These are phyloP conservation scores for Pythium angustatum DNA, from an alignment of 352 stramenopile genomes.

Conservation along the genomic window DNA sequence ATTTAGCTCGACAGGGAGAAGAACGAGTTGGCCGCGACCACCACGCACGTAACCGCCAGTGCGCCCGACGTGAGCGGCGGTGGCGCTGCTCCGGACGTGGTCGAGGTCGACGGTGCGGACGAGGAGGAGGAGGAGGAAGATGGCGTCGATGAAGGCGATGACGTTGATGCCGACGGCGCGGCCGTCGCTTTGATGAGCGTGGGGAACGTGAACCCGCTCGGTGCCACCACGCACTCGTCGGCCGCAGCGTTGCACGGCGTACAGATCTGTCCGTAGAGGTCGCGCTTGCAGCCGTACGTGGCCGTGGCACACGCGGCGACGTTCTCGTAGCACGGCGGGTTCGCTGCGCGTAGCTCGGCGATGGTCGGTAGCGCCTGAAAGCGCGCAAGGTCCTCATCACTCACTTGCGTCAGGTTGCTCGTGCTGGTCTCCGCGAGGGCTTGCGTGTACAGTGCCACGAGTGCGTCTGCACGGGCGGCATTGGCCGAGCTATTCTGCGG, in stretches of 20 bases:
- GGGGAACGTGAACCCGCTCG: slow-evolving; percentile 42
- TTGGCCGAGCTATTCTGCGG: slow-evolving; percentile 54
- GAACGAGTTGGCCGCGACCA: too few species aligned
- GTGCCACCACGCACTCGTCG: slow-evolving; percentile 31
- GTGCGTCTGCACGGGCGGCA: slow-evolving; percentile 35
- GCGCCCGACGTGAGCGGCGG: not conserved
- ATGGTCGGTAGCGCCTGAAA: slow-evolving; percentile 55
- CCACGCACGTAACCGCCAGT: not conserved
- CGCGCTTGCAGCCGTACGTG: slow-evolving; percentile 57
- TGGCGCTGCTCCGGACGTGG: too few species aligned
- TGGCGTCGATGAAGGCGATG: slow-evolving; percentile 1
- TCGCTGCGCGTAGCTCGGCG: slow-evolving; percentile 38
- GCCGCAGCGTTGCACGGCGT: slow-evolving; percentile 37
- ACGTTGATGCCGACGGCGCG: slow-evolving; percentile 5
- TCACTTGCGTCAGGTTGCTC: slow-evolving; percentile 38
- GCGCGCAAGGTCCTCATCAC: slow-evolving; percentile 28
- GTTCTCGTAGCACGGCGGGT: slow-evolving; percentile 71
- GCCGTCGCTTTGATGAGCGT: slow-evolving; percentile 33
- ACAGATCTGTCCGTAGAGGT: slow-evolving; percentile 61
- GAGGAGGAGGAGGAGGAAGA: not conserved
- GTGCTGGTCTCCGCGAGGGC: slow-evolving; percentile 26
- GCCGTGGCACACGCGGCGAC: slow-evolving; percentile 49
- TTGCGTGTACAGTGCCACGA: slow-evolving; percentile 50
- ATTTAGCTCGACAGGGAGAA: too few species aligned
- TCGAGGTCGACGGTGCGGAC: not conserved